Conservation (phyloP, 441 rosid species). For the Syzygium malaccense region DNA sequence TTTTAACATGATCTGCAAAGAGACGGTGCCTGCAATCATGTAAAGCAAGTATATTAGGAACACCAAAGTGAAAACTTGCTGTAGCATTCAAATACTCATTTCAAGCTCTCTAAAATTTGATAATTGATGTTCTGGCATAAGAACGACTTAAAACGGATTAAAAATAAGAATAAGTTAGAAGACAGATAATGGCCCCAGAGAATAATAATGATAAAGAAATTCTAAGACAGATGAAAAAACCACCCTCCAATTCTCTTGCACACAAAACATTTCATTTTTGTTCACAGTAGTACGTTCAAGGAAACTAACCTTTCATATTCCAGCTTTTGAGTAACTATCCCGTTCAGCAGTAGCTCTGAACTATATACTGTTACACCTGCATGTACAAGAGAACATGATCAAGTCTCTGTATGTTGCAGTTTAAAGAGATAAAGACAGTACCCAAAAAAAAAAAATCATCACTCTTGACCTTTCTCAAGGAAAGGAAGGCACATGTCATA, state of each 20-base stretch:
- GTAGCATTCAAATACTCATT: background rate
- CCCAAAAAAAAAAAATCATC: background rate
- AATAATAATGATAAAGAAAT: background rate
- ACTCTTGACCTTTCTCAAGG: slow-evolving; percentile 32
- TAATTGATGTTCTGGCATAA: background rate
- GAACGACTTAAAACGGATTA: background rate
- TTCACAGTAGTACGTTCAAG: background rate
- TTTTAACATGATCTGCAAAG: slow-evolving; percentile 60
- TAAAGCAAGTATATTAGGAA: slow-evolving; percentile 1
- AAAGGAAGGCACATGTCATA: slow-evolving; percentile 31
- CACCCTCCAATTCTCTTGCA: background rate
- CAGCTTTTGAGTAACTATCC: slow-evolving; percentile 57
- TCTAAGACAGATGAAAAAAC: background rate
- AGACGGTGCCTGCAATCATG: slow-evolving; percentile 58
- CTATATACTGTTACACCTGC: slow-evolving; percentile 41
- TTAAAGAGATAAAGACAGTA: background rate
- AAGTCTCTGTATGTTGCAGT: background rate
- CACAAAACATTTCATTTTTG: background rate
- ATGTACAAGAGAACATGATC: background rate
- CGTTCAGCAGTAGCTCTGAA: slow-evolving; percentile 53
- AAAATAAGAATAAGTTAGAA: background rate
- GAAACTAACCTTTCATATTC: slow-evolving; percentile 41
- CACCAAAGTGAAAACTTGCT: background rate
- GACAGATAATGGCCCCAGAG: background rate
- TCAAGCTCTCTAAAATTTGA: background rate